Conservation (phyloP, 1,284 basidiomycete genomes). For the Ustilago trichophora region DNA sequence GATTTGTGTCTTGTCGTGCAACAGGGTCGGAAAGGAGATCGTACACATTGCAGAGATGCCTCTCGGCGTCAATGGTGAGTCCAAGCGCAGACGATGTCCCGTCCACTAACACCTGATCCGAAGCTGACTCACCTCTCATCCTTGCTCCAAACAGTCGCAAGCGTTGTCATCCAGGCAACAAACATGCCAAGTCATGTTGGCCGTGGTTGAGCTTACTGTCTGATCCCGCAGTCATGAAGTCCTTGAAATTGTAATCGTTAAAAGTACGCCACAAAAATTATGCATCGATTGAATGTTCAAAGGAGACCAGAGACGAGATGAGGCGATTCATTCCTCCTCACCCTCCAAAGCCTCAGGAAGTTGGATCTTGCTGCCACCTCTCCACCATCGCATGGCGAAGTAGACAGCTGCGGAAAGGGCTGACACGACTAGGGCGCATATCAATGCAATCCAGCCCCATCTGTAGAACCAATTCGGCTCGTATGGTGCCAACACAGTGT, state of each 20-base stretch:
- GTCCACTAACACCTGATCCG: background rate
- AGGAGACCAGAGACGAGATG: too few species aligned
- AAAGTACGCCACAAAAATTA: too few species aligned
- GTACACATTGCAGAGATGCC: conserved; percentile 54
- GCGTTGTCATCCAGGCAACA: conserved; percentile 46
- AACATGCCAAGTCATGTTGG: conserved; percentile 56
- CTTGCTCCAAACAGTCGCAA: conserved; percentile 19
- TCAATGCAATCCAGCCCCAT: conserved; percentile 47
- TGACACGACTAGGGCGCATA: background rate
- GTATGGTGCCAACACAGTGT: conserved; percentile 84
- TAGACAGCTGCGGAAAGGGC: background rate
- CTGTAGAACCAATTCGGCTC: conserved; percentile 71
- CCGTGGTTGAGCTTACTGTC: conserved; percentile 43
- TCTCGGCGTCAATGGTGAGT: conserved; percentile 51
- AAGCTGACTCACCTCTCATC: conserved; percentile 2
- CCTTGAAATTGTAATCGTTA: conserved; percentile 5
- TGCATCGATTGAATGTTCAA: too few species aligned
- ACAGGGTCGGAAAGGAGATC: conserved; percentile 48
- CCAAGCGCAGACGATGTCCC: background rate
- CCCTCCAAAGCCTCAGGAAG: conserved; percentile 44
- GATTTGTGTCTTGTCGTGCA: background rate
- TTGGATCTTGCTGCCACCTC: conserved; percentile 26
- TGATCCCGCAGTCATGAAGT: background rate
- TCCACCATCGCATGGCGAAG: conserved; percentile 34
- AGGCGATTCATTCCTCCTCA: background rate